phyloP scores from a whole-genome alignment of 495 filamentous ascomycete genomes.

The Delitschia confertaspora region DNA sequence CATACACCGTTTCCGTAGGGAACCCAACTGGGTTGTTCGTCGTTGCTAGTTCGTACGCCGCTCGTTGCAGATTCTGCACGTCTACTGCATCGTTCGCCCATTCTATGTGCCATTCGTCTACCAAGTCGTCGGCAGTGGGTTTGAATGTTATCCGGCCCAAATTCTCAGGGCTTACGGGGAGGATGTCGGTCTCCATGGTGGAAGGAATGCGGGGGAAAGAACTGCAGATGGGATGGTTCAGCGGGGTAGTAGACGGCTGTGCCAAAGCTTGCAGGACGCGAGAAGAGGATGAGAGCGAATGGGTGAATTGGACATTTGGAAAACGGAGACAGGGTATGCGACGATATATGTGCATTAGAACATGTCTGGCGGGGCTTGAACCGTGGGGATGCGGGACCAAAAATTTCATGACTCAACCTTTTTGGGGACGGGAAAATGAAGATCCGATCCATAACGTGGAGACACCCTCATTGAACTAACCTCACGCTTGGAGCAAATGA shows the following conservation, averaged over 20 bases:
- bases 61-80: constrained; percentile 37
- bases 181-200: constrained; percentile 22
- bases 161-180: constrained; percentile 16
- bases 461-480: no score
- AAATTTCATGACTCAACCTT: constrained; percentile 16
- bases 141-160: constrained; percentile 15
- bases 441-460: no score
- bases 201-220: background rate
- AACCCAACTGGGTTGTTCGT: constrained; percentile 78
- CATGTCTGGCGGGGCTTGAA: constrained; percentile 3
- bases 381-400: background rate
- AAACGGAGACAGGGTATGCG: constrained; percentile 1
- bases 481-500: no score
- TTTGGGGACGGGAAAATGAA: no score
- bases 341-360: constrained; percentile 9
- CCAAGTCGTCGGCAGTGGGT: background rate
- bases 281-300: background rate
- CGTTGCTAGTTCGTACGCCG: constrained; percentile 52
- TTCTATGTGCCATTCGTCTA: constrained; percentile 23
- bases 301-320: constrained; percentile 16
- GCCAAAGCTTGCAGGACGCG: constrained; percentile 15
- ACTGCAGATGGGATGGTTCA: background rate
- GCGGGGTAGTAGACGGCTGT: constrained; percentile 3
- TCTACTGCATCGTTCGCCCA: constrained; percentile 13
- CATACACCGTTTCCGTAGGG: constrained; percentile 97